Conservation (phyloP, 2,329 filamentous ascomycete genomes). For the Cladosporium phlei region DNA sequence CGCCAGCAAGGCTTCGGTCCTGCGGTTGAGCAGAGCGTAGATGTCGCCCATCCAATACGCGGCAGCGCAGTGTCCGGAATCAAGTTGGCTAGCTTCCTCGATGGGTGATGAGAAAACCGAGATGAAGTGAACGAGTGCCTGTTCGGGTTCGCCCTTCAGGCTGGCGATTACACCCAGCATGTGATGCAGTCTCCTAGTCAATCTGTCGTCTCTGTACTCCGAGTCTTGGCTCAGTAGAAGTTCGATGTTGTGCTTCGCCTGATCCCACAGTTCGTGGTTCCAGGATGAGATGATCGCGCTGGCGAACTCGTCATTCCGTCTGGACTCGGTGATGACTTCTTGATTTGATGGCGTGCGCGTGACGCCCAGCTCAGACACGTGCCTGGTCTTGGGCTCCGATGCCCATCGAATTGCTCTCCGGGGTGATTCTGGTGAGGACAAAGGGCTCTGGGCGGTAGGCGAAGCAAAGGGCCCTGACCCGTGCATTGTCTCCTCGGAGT, state of each 20-base stretch:
- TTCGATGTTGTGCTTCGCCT: constrained; percentile 16
- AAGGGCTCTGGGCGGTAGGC: too few species aligned
- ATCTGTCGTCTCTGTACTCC: not conserved
- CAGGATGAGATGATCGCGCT: constrained; percentile 17
- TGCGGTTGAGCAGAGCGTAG: constrained; percentile 20
- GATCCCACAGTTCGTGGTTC: constrained; percentile 16
- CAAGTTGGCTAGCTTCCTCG: constrained; percentile 14
- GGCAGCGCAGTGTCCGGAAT: constrained; percentile 24
- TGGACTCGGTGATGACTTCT: not conserved
- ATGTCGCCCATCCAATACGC: constrained; percentile 26
- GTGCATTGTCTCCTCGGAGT: not conserved
- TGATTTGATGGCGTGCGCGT: too few species aligned
- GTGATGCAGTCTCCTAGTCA: constrained; percentile 17
- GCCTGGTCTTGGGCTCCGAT: too few species aligned
- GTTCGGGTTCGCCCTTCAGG: constrained; percentile 18
- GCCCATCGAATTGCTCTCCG: too few species aligned
- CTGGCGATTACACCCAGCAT: constrained; percentile 22
- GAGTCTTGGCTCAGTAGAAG: not conserved
- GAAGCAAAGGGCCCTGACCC: too few species aligned
- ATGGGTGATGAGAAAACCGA: constrained; percentile 18
- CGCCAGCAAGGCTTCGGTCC: constrained; percentile 21
- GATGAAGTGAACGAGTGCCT: constrained; percentile 19
- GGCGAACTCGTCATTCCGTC: constrained; percentile 10
- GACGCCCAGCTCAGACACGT: too few species aligned
- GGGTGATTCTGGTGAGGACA: too few species aligned